Evolutionary conservation across 305 asterid genomes (phyloP).

Genomic region (Salvia sclarea): DNA sequence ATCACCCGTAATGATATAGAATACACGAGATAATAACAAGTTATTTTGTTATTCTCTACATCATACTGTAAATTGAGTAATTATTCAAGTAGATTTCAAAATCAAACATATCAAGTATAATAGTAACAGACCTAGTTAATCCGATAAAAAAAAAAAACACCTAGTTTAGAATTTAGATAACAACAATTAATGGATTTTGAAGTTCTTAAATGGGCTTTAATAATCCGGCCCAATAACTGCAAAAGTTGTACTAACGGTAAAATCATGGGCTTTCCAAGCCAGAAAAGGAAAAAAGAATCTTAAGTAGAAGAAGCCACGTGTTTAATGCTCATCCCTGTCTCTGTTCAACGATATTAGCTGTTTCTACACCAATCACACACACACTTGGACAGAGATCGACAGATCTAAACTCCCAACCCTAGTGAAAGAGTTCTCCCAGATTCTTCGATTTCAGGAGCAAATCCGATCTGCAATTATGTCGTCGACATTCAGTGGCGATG

Average conservation of each 20-base stretch:
- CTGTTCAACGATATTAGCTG: slow-evolving; percentile 28
- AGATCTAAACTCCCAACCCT: slow-evolving; percentile 37
- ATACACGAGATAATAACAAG: no score
- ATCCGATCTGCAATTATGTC: slow-evolving; percentile 39
- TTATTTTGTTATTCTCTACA: no score
- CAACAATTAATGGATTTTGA: background rate
- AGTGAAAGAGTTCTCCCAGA: slow-evolving; percentile 12
- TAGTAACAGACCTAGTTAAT: no score
- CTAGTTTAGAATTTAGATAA: no score
- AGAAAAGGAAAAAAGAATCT: slow-evolving; percentile 10
- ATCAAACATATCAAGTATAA: no score
- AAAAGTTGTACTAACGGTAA: no score
- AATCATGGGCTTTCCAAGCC: slow-evolving; percentile 13
- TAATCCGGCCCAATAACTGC: background rate
- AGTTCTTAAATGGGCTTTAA: background rate
- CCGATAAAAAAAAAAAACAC: no score
- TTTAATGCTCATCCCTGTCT: slow-evolving; percentile 18
- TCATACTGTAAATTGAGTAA: no score
- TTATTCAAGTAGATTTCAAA: no score
- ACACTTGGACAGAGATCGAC: background rate
- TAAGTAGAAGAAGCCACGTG: slow-evolving; percentile 36
- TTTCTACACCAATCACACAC: slow-evolving; percentile 32
- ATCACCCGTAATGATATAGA: no score
- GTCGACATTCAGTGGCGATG: slow-evolving; percentile 65
- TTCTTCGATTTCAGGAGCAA: slow-evolving; percentile 13